phyloP scores from a whole-genome alignment of 2,329 filamentous ascomycete genomes.

The Xylaria sp. region DNA sequence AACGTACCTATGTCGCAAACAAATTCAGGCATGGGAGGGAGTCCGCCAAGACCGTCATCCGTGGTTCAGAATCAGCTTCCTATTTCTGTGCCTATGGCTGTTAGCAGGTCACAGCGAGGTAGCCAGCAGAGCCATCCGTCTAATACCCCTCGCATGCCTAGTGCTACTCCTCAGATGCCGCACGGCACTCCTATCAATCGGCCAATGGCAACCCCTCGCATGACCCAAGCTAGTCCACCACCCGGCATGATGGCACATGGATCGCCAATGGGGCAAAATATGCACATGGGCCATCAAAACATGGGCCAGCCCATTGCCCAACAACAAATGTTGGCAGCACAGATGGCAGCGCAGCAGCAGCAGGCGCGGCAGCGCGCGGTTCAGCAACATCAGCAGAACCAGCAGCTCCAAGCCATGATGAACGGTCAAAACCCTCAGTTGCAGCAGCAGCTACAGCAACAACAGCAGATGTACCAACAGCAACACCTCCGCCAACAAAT shows the following conservation, averaged over 20 bases:
- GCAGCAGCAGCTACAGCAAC: conserved; percentile 48
- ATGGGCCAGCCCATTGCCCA: conserved; percentile 47
- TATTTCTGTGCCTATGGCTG: conserved; percentile 69
- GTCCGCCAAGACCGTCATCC: conserved; percentile 73
- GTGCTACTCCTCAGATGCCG: conserved; percentile 69
- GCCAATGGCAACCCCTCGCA: conserved; percentile 67
- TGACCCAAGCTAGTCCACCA: conserved; percentile 71
- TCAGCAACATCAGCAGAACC: conserved; percentile 44
- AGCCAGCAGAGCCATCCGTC: conserved; percentile 74
- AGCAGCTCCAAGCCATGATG: conserved; percentile 49
- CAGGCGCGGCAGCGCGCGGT: conserved; percentile 35
- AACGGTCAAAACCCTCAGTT: conserved; percentile 53
- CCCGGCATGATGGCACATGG: conserved; percentile 68
- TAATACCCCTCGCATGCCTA: conserved; percentile 71
- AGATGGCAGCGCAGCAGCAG: conserved; percentile 59
- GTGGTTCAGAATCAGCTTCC: conserved; percentile 69
- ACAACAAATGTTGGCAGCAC: conserved; percentile 56
- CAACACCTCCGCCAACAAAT: conserved; percentile 56
- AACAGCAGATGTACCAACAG: conserved; percentile 19
- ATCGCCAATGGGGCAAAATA: conserved; percentile 64
- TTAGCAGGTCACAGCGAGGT: conserved; percentile 71
- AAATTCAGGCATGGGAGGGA: conserved; percentile 74
- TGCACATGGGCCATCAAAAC: conserved; percentile 64
- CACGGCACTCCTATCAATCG: conserved; percentile 69
- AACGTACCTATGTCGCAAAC: conserved; percentile 72